A percentile compares a stretch with the other conserved stretches of the same genome.
Evolutionary conservation across 257 asterid genomes (phyloP).

Genomic region (Paulownia fortunei): DNA sequence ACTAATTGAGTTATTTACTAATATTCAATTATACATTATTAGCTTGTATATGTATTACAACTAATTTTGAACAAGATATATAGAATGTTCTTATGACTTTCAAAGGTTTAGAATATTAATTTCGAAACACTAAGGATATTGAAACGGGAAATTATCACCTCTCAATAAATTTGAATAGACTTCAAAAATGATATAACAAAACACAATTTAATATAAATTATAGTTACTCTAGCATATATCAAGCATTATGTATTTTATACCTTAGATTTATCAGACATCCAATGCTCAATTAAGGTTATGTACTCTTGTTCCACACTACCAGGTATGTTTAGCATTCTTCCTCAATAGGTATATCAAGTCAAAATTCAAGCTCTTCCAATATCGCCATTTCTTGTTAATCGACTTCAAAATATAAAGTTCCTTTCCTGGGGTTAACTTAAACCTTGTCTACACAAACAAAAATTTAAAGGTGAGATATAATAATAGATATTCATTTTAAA

Average conservation of each 20-base stretch:
- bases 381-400: background rate
- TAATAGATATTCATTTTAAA: too few species aligned
- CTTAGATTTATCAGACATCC: background rate
- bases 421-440: background rate
- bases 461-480: background rate
- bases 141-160: too few species aligned
- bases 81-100: too few species aligned
- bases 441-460: background rate
- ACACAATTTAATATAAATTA: too few species aligned
- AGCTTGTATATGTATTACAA: background rate
- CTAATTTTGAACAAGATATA: too few species aligned
- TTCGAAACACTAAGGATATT: too few species aligned
- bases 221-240: background rate
- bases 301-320: background rate
- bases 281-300: background rate
- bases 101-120: too few species aligned
- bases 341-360: background rate
- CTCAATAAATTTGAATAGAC: background rate
- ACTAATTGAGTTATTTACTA: too few species aligned
- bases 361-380: background rate
- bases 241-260: background rate
- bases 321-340: background rate
- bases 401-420: background rate
- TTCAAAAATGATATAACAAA: too few species aligned
- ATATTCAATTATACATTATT: too few species aligned